phyloP scores from a whole-genome alignment of 2,329 filamentous ascomycete species.

The Alternaria arborescens region DNA sequence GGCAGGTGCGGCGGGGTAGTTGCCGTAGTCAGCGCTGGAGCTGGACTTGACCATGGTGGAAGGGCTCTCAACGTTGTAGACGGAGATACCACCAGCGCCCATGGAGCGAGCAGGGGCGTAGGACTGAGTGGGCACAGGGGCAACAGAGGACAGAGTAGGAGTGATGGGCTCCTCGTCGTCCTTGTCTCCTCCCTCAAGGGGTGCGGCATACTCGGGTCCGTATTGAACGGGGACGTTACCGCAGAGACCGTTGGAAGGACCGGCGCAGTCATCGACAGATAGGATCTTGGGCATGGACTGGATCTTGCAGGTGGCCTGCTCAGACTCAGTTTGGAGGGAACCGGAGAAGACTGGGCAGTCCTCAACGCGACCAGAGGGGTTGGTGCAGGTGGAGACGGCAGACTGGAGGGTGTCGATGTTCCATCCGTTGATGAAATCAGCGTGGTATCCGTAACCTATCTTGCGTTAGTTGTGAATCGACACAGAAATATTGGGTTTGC shows the following conservation, averaged over 20 bases:
- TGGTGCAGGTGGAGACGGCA: constrained; percentile 78
- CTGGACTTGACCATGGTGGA: constrained; percentile 10
- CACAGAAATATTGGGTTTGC: constrained; percentile 46
- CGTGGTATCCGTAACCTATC: constrained; percentile 74
- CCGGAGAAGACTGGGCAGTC: constrained; percentile 76
- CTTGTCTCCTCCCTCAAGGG: constrained; percentile 31
- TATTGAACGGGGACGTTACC: constrained; percentile 66
- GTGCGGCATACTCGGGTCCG: constrained; percentile 54
- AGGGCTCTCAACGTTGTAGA: constrained; percentile 35
- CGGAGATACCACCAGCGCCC: constrained; percentile 47
- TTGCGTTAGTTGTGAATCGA: constrained; percentile 21
- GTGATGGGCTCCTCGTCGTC: constrained; percentile 33
- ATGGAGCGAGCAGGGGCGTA: constrained; percentile 43
- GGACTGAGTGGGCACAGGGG: constrained; percentile 45
- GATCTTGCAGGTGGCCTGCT: constrained; percentile 69
- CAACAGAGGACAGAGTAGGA: constrained; percentile 25
- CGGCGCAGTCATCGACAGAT: constrained; percentile 66
- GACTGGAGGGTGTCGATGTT: constrained; percentile 69
- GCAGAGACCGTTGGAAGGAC: constrained; percentile 68
- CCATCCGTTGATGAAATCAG: constrained; percentile 77
- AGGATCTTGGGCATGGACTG: constrained; percentile 63
- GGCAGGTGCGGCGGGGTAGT: constrained; percentile 1
- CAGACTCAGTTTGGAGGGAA: constrained; percentile 65
- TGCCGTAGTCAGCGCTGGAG: constrained; percentile 5
- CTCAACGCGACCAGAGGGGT: constrained; percentile 69